Evolutionary conservation across 176 grass and related monocot species (phyloP), one percentile per base, ranked within the genome.

Genomic region (Triticum timopheevii): DNA sequence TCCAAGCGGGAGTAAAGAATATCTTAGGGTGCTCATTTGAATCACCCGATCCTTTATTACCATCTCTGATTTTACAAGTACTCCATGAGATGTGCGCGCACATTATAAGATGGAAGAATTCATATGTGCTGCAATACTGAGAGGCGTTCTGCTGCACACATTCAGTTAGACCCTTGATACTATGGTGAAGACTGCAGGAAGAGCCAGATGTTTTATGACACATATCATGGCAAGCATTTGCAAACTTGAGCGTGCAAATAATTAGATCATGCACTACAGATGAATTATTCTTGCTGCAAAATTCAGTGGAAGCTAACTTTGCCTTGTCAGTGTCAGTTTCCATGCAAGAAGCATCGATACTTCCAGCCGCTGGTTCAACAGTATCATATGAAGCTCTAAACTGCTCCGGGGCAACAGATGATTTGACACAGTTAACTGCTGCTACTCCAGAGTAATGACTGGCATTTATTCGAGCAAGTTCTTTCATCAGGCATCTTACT

Each of bases 51-150:
- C 84, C 72, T 65, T 89, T 66, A 66, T 86, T 59, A 64, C 66
- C 64, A 78, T 77, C 49, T 80, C 74, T 34, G 52, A 69, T 59
- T 69, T 83, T 90, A 82, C 22, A 89, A 65, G 56, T 72, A 83
- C 78, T 56, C 56, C 56, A 56, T 73, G 68, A 73, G 82, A 85
- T 62, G 73, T 61, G 84, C 69, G 89, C 27, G 69, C 90, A 79
- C 79, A 91, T 85, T 64, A 82, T 44, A 76, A 96, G 70, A 74
- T 25, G 82, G 75, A 98, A 98, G 34, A 33, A 70, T 90, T 95
- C 93, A 82, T 91, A 96, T 44, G 92, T 89, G 65, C 67, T 82
- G 42, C 64, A 88, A 56, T 75, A 83, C 75, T 77, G 84, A 85
- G 72, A 79, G 25, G 44, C 81, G 52, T 84, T 80, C 58, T 92